A percentile compares a stretch with the other conserved stretches of the same genome.
Conservation (phyloP, 495 filamentous ascomycete genomes). For the Pyronema omphalodes region DNA sequence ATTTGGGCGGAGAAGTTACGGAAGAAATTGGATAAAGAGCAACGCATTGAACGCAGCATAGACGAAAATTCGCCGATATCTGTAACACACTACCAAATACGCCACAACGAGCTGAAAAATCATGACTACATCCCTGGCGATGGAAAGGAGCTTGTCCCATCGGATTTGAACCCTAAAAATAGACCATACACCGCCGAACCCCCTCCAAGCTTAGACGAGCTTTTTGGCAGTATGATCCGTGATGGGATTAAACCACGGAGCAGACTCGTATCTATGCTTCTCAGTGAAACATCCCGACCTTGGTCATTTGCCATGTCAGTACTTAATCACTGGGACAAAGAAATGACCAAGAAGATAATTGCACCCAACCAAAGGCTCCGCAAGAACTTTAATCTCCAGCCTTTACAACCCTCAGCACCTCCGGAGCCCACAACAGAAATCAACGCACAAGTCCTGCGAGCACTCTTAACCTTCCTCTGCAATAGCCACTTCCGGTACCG, state of each 20-base stretch:
- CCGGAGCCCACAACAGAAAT: neutral
- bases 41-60: neutral
- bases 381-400: neutral
- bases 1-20: constrained; percentile 28
- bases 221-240: constrained; percentile 36
- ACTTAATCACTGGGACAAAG: neutral
- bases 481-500: neutral
- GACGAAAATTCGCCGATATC: neutral
- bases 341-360: neutral
- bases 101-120: constrained; percentile 10
- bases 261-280: neutral
- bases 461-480: constrained; percentile 14
- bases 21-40: constrained; percentile 5
- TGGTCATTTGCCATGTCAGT: neutral
- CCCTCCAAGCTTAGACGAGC: constrained; percentile 35
- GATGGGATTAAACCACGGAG: constrained; percentile 29
- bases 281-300: neutral
- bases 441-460: constrained; percentile 7
- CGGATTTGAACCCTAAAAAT: constrained; percentile 38
- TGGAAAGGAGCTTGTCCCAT: constrained; percentile 36
- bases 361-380: neutral
- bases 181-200: constrained; percentile 37
- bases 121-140: constrained; percentile 39
- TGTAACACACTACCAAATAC: neutral
- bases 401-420: neutral